Base-by-base conservation (phyloP, 2,329 filamentous ascomycete species). In the Cytospora mali region DNA sequence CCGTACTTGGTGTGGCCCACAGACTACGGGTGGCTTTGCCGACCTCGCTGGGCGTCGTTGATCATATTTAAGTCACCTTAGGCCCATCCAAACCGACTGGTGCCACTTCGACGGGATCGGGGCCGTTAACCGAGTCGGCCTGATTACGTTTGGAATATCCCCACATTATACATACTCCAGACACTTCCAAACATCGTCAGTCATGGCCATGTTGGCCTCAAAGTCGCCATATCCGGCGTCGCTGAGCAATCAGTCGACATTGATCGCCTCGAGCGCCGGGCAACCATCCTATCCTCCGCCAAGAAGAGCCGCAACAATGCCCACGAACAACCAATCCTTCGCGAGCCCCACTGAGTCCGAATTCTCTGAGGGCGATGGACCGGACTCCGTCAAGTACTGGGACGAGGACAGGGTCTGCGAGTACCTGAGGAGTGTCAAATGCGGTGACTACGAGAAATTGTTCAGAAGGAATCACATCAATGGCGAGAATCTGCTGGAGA, bases 401-500 rank as follows among this genome's bases (percentile, higher is more conserved):
- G 89, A 94, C 72, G 95, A 98, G 78, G 90, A 93, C 68, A 88
- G 88, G 68, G 95, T 99, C 31, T 91, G 90, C 72, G 91, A 97
- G 57, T 99, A 96, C 84, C 82, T 99, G 66, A 85, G 88, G 71
- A 93, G 87, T 70, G 93, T 99, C 73, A 94, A 96, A 73, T 98
- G 93, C 73, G 88, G 89, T 69, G 93, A 98, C 73, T 98, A 99
- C 77, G 93, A 97, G 74, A 88, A 91, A 71, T 77, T 97, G 28
- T 97, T 97, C 77, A 78, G 91, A 77, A 88, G 88, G 73, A 97
- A 99, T 75, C 92, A 98, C 76, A 97, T 99, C 80, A 99, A 95
- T 73, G 95, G 95, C 71, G 93, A 97, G 78, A 97, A 96, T 73
- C 81, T 99, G 51, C 84, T 99, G 69, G 95, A 99, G 77, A 94